Conservation (phyloP, 768 basidiomycete genomes). For the Xanthoconium purpureum region DNA sequence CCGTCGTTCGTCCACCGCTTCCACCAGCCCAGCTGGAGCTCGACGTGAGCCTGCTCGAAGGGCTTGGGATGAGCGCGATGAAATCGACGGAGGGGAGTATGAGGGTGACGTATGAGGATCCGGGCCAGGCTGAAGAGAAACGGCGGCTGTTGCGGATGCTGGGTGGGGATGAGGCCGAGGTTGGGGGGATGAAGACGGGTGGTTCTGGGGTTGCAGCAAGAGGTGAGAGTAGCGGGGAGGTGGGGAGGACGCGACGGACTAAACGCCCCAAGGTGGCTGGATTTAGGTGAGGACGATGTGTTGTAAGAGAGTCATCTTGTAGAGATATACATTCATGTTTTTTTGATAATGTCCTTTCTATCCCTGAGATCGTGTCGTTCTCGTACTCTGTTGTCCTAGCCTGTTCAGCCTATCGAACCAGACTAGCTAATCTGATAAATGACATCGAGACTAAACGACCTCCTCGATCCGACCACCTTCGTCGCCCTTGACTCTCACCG, state of each 20-base stretch:
- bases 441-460: conserved; percentile 2
- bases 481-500: conserved; percentile 43
- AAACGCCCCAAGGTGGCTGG: conserved; percentile 10
- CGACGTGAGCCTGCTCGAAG: conserved; percentile 30
- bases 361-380: no score
- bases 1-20: neutral
- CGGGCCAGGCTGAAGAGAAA: conserved; percentile 57
- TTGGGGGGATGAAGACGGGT: conserved; percentile 11
- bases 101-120: conserved; percentile 68
- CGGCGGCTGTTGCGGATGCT: conserved; percentile 55
- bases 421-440: no score
- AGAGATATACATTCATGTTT: neutral
- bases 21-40: conserved; percentile 16
- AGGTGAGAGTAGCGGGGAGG: neutral
- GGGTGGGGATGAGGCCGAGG: conserved; percentile 20
- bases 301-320: neutral
- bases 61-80: conserved; percentile 2
- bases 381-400: no score
- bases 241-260: conserved; percentile 6
- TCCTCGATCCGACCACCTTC: conserved; percentile 26
- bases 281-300: neutral
- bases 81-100: conserved; percentile 42
- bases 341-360: neutral
- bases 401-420: no score
- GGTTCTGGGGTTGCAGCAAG: conserved; percentile 17